Base-by-base conservation (phyloP, 1,139 yeast genomes). In the Lodderomyces orthopsilosis region DNA sequence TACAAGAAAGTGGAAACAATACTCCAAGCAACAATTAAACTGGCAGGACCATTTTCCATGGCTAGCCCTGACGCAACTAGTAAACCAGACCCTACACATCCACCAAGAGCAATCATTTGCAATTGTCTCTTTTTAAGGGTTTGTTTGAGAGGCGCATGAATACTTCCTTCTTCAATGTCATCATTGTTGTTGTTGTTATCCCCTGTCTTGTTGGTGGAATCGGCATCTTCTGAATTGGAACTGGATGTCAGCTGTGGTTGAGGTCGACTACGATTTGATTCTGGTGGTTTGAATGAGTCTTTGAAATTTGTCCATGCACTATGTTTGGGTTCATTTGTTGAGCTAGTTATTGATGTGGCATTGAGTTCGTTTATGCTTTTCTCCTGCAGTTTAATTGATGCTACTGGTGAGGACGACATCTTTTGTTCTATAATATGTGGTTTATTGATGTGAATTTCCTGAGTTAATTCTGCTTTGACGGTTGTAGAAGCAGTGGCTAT, bases 1-100 rank as follows among this genome's bases (percentile, higher is more conserved):
- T 80, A 83, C 54, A 89, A 59, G 46, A 70, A 70, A 2, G 66
- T 52, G 2, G 74, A 64, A 4, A 70, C 75, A 18, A 70, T 51
- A n/a, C 66, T 66, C 74, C 74, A 71, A 1, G 71, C 75, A 23
- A 70, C 60, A 33, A 71, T 53, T 17, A 70, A 52, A 21, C 66
- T 58, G 6, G 66, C 75, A 1, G 76, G 74, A 4, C 75, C 75
- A 5, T 74, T 74, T 17, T 54, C 51, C 38, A 71, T 60, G 7
- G 75, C 73, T 19, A 61, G 51, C 1, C 75, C 75, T 1, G 64
- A 57, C 3, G 68, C 72, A 33, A 67, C 67, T 41, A 67, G 58
- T 23, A 67, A 53, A 3, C 73, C 73, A 14, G 64, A 55, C 2
- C 73, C 73, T 13, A 67, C 68, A 52, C 71, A 66, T 2, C 72